Base-by-base conservation (phyloP, 306 rosid genomes). In the Trifolium fragiferum region DNA sequence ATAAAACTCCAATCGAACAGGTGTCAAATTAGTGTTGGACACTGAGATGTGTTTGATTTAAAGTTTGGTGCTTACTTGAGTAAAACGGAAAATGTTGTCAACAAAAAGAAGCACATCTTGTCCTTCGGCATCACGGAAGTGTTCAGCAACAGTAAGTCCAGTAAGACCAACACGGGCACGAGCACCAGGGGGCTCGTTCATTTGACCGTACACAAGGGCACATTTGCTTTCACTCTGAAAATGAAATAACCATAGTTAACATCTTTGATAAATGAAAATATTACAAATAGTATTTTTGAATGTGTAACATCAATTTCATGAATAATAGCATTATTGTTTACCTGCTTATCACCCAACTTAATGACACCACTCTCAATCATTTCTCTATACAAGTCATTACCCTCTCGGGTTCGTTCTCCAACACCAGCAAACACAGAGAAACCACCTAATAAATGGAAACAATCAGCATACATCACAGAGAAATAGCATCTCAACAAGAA, bases 151-250 rank as follows among this genome's bases (percentile, higher is more conserved):
- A 66, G 98, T 94, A 32, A 94, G 85, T 6, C 98, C 97, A 68
- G 98, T 94, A 76, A 94, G 88, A 63, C 98, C 98, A 83, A 94
- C 98, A 79, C 98, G 98, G 68, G 98, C 98, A 84, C 98, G 98
- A 1, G 98, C 98, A 91, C 98, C 98, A 10, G 98, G 97, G 70
- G 98, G 96, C 82, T 94, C 98, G 13, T 94, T 94, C 98, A 94
- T 94, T 86, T 94, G 98, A 79, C 98, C 98, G 4, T 94, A 94
- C 69, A 94, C 98, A 47, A 94, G 95, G 65, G 98, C 98, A 77
- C 98, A 94, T 69, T 94, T 94, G 93, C 98, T 94, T 0, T 94
- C 98, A 69, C 88, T 82, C 98, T 94, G 75, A 81, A 51, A 72
- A 68, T 38, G 25, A 76, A 49, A 73, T 23, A 72, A 19, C 46